Conservation (phyloP, 345 rosid species). For the Isatis tinctoria region DNA sequence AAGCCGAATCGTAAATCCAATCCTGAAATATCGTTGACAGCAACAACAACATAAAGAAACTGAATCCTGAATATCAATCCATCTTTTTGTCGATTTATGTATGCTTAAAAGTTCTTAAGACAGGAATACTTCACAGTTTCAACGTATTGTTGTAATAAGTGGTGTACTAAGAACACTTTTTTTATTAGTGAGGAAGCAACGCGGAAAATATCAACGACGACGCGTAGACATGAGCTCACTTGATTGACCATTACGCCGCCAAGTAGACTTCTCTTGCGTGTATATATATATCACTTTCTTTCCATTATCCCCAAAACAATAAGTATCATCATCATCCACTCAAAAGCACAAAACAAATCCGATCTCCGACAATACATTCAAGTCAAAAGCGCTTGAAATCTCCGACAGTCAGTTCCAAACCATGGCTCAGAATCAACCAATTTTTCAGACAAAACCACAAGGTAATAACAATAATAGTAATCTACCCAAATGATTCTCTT, state of each 20-base stretch:
- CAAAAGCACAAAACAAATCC: background rate
- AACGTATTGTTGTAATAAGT: background rate
- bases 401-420: conserved; percentile 1
- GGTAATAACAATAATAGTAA: conserved; percentile 1
- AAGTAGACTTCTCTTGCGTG: background rate
- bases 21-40: background rate
- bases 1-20: background rate
- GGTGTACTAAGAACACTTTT: background rate
- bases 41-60: background rate
- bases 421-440: conserved; percentile 30
- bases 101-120: background rate
- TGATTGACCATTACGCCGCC: conserved; percentile 28
- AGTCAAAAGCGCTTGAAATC: background rate
- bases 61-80: background rate
- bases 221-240: conserved; percentile 12
- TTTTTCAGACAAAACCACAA: conserved; percentile 24
- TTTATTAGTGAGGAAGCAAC: background rate
- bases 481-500: background rate
- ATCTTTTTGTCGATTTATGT: background rate
- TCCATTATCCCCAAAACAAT: background rate
- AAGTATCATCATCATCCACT: background rate
- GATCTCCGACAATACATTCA: background rate
- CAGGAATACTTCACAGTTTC: background rate
- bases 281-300: conserved; percentile 14
- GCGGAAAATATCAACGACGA: background rate